These are phyloP conservation scores for Magnolia changhungtana DNA, from an alignment of 164 flowering plant species.

Conservation along the genomic window DNA sequence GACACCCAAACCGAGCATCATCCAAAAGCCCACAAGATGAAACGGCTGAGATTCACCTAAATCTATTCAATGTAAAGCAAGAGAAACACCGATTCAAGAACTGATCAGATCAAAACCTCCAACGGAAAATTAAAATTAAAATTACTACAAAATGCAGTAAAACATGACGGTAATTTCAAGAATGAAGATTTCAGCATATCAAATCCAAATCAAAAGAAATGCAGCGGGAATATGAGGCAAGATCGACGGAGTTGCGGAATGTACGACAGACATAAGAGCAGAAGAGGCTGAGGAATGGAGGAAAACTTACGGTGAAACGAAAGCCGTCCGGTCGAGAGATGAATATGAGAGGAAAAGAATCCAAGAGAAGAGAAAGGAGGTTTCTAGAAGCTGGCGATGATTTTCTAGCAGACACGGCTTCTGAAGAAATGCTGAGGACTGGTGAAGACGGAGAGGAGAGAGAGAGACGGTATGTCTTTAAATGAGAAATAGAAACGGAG, in stretches of 20 bases:
- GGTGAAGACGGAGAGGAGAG: not conserved
- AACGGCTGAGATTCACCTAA: not conserved
- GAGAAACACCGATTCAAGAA: not conserved
- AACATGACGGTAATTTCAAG: not conserved
- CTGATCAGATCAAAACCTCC: not conserved
- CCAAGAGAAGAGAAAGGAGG: not conserved
- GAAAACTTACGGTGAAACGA: not conserved
- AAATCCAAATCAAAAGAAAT: not conserved
- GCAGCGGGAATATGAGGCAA: not conserved
- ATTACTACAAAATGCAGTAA: not conserved
- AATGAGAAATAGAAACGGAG: not conserved
- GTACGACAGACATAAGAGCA: not conserved
- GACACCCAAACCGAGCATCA: not conserved
- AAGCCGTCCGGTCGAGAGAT: slow-evolving; percentile 1
- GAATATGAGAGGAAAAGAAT: not conserved
- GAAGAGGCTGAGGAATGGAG: not conserved
- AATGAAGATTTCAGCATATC: not conserved
- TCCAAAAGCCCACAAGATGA: not conserved
- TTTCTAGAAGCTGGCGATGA: not conserved
- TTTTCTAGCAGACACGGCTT: not conserved
- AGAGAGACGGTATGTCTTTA: not conserved
- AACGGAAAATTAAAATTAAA: not conserved
- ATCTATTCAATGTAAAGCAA: not conserved
- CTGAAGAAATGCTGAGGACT: too few relatives aligned
- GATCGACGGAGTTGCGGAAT: too few relatives aligned